Conservation (phyloP, 192 early-diverging fungal genomes). For the Backusella morwellensis region DNA sequence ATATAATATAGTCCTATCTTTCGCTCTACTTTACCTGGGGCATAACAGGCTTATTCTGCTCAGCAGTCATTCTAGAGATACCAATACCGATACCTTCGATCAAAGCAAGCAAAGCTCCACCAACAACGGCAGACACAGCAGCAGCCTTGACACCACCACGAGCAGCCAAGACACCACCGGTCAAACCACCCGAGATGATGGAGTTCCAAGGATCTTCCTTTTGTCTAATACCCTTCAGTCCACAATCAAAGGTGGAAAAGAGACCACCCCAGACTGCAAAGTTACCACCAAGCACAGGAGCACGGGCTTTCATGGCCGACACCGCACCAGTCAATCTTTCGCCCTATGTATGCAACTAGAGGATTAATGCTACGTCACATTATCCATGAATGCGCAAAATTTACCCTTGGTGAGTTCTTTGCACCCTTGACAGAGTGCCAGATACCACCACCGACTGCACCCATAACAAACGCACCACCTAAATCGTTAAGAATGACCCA, state of each 20-base stretch:
- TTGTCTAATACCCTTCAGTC: constrained; percentile 86
- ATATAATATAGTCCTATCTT: too few relatives aligned
- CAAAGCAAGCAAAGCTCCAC: constrained; percentile 88
- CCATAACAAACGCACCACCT: constrained; percentile 93
- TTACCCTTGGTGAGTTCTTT: constrained; percentile 92
- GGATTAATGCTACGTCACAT: background rate
- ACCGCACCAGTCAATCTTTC: constrained; percentile 89
- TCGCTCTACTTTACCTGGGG: constrained; percentile 34
- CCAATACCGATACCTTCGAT: constrained; percentile 94
- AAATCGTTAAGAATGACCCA: constrained; percentile 85
- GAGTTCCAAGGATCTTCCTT: constrained; percentile 99
- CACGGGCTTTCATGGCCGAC: constrained; percentile 87
- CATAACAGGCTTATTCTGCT: constrained; percentile 56
- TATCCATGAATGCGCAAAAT: constrained; percentile 10
- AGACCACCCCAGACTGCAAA: constrained; percentile 99
- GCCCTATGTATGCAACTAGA: constrained; percentile 43
- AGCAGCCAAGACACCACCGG: constrained; percentile 92
- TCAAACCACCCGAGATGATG: constrained; percentile 90
- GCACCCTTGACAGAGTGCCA: constrained; percentile 99
- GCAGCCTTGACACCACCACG: constrained; percentile 82
- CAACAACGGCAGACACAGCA: constrained; percentile 83
- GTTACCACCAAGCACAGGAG: constrained; percentile 94
- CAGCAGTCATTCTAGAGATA: constrained; percentile 66
- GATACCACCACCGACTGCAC: constrained; percentile 91
- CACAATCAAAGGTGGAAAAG: constrained; percentile 97